Evolutionary conservation across 1,139 yeast species (phyloP).

Genomic region (Pichia sp.): DNA sequence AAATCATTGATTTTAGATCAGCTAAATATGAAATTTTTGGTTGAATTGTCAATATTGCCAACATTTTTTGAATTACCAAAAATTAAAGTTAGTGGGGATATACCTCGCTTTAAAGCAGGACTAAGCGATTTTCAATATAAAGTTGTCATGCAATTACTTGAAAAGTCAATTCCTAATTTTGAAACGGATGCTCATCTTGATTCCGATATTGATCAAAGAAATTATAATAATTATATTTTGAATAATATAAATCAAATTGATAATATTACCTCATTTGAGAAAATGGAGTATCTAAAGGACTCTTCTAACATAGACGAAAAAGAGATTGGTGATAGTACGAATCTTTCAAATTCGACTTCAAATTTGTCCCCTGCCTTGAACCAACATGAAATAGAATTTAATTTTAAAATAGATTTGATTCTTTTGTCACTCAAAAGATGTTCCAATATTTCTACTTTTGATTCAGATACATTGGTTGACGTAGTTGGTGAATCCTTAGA

Average conservation of each 20-base stretch:
- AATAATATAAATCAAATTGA: not conserved
- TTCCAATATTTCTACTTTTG: slow-evolving; percentile 49
- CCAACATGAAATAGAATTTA: slow-evolving; percentile 65
- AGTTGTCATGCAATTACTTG: slow-evolving; percentile 66
- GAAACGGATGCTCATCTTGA: slow-evolving; percentile 3
- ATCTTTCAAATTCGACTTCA: not conserved
- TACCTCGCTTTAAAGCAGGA: slow-evolving; percentile 66
- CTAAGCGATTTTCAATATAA: slow-evolving; percentile 88
- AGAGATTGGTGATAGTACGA: slow-evolving; percentile 1
- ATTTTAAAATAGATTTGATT: slow-evolving; percentile 58
- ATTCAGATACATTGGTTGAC: slow-evolving; percentile 63
- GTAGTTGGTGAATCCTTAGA: slow-evolving; percentile 59
- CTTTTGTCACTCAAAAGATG: slow-evolving; percentile 63
- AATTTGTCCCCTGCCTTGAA: slow-evolving; percentile 8
- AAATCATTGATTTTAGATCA: slow-evolving; percentile 65
- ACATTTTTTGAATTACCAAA: slow-evolving; percentile 67
- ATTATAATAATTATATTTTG: not conserved
- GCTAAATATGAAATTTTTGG: slow-evolving; percentile 59
- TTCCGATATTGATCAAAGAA: not conserved
- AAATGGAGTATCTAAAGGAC: not conserved
- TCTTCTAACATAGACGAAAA: not conserved
- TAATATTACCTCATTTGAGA: not conserved
- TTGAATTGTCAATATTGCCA: slow-evolving; percentile 78
- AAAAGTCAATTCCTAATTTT: slow-evolving; percentile 52
- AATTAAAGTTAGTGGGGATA: slow-evolving; percentile 66